Base-by-base conservation (phyloP, 306 rosid species). In the Rubus idaeus region DNA sequence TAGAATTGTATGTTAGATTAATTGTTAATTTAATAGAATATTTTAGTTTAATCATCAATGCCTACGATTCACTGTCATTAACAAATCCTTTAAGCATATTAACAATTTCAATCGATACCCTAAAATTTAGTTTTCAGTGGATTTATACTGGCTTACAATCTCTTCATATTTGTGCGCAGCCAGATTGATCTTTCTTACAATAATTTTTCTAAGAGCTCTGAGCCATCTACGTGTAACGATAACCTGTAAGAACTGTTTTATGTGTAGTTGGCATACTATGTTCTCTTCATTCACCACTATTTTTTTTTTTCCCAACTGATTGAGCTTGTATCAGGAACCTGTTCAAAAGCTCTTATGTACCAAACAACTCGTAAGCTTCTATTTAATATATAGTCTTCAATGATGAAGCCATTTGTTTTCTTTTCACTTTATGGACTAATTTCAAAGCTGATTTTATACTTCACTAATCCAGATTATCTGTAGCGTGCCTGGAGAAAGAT, bases 351-450 rank as follows among this genome's bases (percentile, higher is more conserved):
- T 63, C 41, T 56, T 46, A 47, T 35, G 16, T 37, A 35, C 14
- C 0, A 46, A 57, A 55, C 53, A 76, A 71, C 63, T 76, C 46
- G 81, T 81, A 81, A 26, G 84, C 8, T 76, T 63, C 67, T n/a
- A 70, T 20, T 55, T 40, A 18, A 4, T n/a, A n/a, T n/a, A n/a
- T 14, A 9, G 3, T 4, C 23, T 18, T 52, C 26, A 17, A 42
- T 41, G 11, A 21, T 16, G 35, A 12, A 1, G 0, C 20, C 18
- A 42, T 8, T 23, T 56, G 1, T 57, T 3, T 10, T 21, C 50
- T 50, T 60, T 12, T 37, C n/a, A 8, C 7, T 51, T 2, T 8
- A 1, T 50, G 4, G 0, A 72, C 51, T 11, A n/a, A 44, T 66
- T 23, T 2, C 71, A 51, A 70, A 18, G 50, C 56, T 73, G 18